Evolutionary conservation across 257 asterid genomes (phyloP), one percentile per base, ranked within the genome.

Genomic region (Salvia splendens): DNA sequence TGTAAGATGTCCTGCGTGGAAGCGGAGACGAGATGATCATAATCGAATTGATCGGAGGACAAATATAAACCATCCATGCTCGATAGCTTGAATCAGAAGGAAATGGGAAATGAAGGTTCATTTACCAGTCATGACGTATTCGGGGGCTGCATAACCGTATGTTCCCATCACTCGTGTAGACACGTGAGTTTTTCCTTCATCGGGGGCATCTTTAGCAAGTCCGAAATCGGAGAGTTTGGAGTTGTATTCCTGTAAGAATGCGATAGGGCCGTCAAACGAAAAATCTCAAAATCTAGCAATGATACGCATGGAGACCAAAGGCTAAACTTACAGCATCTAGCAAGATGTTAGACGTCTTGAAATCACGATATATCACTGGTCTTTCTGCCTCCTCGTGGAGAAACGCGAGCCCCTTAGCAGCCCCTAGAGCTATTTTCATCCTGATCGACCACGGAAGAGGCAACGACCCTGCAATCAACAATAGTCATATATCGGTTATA

Each of bases 141-240:
- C 89, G 1, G 89, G 89, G 35, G 89, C 89, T 5, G 89, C 89
- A 65, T 84, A 84, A 38, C 86, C 89, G 8, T 81, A 83, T 15
- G 89, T 83, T 53, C 89, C 90, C 85, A 79, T 79, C 15, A 80
- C 85, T 1, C 90, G 85, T 0, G 90, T 84, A 4, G 90, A 84
- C 73, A 84, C 90, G 12, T 84, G 90, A 56, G 90, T 82, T 76
- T 84, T 84, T 10, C 87, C 90, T 82, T 82, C 90, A 55, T 84
- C 90, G 1, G 90, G 90, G 32, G 87, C 90, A 76, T 82, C 89
- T 78, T 83, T 84, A 69, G 89, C 89, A 62, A 84, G 89, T 64
- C 89, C 89, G n/a, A 84, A 84, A 77, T 85, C 91, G 9, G 91
- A 85, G 47, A 85, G 91, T 67, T 85, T 85, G 64, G 91, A 85